Base-by-base conservation (phyloP, 2,329 filamentous ascomycete species). In the Ophiostoma novo-ulmi region DNA sequence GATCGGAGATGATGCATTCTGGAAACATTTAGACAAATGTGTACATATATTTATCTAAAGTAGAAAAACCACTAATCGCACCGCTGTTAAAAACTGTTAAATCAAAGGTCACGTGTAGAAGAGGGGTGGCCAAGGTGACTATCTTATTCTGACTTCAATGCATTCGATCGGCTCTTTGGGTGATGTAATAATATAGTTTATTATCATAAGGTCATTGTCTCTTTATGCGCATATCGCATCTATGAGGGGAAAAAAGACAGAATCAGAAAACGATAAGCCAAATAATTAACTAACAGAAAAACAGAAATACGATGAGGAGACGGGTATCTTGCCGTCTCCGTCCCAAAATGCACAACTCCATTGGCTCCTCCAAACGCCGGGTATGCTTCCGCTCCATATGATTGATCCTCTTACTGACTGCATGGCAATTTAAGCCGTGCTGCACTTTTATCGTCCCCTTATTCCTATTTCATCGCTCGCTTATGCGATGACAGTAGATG, bases 1-100 rank as follows among this genome's bases (percentile, higher is more conserved):
- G 65, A 63, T 74, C 35, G 73, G 74, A 26, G 71, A 26, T 31
- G 31, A 31, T 31, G 31, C 31, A 31, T 31, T 31, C 31, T 31
- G 31, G 31, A 8, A 58, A 14, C 11, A 5, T 48, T 48, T 48
- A 6, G 7, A 48, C 38, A 39, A 5, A 20, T 26, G 2, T 58
- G 52, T 26, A 26, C n/a, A 55, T 55, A 58, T 10, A 58, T 58
- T 11, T 31, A 26, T 58, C 5, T 13, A 26, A 17, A 13, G 5
- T 58, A 11, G 10, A 44, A 13, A 26, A 31, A 26, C n/a, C 10
- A 26, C 22, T 58, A 58, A 58, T 48, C 7, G 17, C 17, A 48
- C 44, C 17, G n/a, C 8, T 4, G 0, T 20, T 48, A 20, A n/a
- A 20, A 5, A 10, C 8, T 4, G 0, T 20, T 48, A 20, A n/a